A percentile compares a stretch with the other conserved stretches of the same genome.
phyloP scores from a whole-genome alignment of 768 basidiomycete species.

The Xerocomellus dryophilus region DNA sequence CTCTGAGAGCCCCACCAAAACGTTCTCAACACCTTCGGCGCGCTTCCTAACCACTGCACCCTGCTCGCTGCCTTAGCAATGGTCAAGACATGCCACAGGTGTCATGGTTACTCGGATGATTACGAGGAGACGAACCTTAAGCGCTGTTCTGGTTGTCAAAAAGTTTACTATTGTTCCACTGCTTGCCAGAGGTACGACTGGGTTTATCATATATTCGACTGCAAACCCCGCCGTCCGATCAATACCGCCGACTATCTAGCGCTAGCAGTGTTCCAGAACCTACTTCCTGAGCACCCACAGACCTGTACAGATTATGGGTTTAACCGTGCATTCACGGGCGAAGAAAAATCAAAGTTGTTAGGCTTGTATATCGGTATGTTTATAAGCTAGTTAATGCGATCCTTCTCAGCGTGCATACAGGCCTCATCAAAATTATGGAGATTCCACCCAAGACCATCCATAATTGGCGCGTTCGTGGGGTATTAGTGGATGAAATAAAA shows the following conservation, averaged over 20 bases:
- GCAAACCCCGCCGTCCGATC: constrained; percentile 4
- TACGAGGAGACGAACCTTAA: not conserved
- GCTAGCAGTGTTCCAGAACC: not conserved
- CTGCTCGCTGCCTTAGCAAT: not conserved
- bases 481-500: constrained; percentile 2
- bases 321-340: not conserved
- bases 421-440: not conserved
- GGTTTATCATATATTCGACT: constrained; percentile 4
- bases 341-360: not conserved
- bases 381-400: not conserved
- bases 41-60: not conserved
- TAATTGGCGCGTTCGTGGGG: constrained; percentile 1
- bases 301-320: constrained; percentile 4
- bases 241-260: constrained; percentile 3
- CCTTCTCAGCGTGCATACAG: not conserved
- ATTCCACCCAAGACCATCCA: not conserved
- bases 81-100: not conserved
- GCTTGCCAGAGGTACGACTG: not conserved
- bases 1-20: no score
- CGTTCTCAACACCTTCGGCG: not conserved
- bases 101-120: not conserved
- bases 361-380: constrained; percentile 3
- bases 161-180: constrained; percentile 2
- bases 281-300: not conserved
- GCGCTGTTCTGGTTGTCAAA: constrained; percentile 1